phyloP scores from a whole-genome alignment of 345 rosid species.

The Corchorus olitorius region DNA sequence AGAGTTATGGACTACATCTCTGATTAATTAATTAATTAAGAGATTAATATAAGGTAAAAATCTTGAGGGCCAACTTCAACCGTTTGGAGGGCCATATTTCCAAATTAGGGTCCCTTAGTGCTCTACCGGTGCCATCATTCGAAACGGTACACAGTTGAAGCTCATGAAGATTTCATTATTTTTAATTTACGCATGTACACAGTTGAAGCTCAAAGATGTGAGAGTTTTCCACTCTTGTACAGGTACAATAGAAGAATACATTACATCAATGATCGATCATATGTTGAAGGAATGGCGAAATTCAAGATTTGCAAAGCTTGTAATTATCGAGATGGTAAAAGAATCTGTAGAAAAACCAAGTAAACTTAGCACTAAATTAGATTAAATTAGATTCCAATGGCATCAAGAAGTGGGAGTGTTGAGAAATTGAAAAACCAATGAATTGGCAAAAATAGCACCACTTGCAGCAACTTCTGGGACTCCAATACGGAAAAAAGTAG shows the following conservation, averaged over 20 bases:
- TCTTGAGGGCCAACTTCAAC: no score
- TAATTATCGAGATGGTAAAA: background rate
- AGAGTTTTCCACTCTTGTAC: no score
- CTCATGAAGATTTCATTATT: no score
- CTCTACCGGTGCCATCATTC: no score
- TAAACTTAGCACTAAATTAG: conserved; percentile 18
- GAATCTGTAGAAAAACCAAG: background rate
- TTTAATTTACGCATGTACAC: background rate
- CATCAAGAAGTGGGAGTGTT: conserved; percentile 86
- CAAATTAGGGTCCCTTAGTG: no score
- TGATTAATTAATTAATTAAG: no score
- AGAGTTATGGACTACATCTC: no score
- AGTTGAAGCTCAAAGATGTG: background rate
- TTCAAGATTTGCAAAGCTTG: background rate
- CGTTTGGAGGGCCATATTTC: no score
- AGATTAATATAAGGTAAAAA: no score
- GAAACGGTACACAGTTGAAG: no score
- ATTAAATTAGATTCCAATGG: conserved; percentile 60
- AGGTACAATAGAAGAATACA: background rate
- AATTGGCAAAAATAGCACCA: conserved; percentile 90
- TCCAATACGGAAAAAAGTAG: conserved; percentile 91
- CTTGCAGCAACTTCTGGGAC: conserved; percentile 96
- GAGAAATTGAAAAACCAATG: conserved; percentile 70
- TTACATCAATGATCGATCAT: no score
- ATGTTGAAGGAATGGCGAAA: background rate